A percentile compares a stretch with the other conserved stretches of the same genome.
phyloP scores from a whole-genome alignment of 2,329 filamentous ascomycete species.

The Alternaria arborescens region DNA sequence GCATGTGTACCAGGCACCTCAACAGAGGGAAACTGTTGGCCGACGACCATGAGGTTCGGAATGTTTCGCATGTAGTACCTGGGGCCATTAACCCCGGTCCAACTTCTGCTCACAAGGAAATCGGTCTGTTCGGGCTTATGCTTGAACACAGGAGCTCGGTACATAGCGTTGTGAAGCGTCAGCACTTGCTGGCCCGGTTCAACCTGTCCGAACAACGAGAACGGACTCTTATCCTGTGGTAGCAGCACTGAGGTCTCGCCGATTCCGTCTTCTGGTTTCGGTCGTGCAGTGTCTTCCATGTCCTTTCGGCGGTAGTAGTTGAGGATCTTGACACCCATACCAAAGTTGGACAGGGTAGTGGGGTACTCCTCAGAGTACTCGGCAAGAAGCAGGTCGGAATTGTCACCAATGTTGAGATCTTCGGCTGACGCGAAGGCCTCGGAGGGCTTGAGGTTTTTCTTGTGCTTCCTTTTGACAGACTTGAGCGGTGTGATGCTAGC shows the following conservation, averaged over 20 bases:
- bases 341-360: slow-evolving; percentile 91
- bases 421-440: slow-evolving; percentile 82
- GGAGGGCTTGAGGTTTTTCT: slow-evolving; percentile 79
- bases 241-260: slow-evolving; percentile 89
- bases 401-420: slow-evolving; percentile 86
- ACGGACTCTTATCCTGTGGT: slow-evolving; percentile 94
- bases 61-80: slow-evolving; percentile 87
- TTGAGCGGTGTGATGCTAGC: slow-evolving; percentile 78
- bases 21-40: slow-evolving; percentile 89
- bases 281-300: slow-evolving; percentile 74
- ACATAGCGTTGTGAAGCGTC: slow-evolving; percentile 95
- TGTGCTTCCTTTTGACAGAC: slow-evolving; percentile 75
- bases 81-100: slow-evolving; percentile 78
- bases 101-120: slow-evolving; percentile 85
- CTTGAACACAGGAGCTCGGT: slow-evolving; percentile 89
- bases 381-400: slow-evolving; percentile 84
- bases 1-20: slow-evolving; percentile 95
- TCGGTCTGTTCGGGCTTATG: slow-evolving; percentile 81
- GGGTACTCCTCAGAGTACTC: slow-evolving; percentile 97
- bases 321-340: slow-evolving; percentile 94
- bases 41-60: slow-evolving; percentile 88
- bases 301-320: slow-evolving; percentile 95
- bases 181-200: slow-evolving; percentile 89
- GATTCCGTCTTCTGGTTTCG: slow-evolving; percentile 74
- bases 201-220: slow-evolving; percentile 92